Evolutionary conservation across 2,329 filamentous ascomycete species (phyloP), one percentile per base, ranked within the genome.

Genomic region (Nannizzia gypsea): DNA sequence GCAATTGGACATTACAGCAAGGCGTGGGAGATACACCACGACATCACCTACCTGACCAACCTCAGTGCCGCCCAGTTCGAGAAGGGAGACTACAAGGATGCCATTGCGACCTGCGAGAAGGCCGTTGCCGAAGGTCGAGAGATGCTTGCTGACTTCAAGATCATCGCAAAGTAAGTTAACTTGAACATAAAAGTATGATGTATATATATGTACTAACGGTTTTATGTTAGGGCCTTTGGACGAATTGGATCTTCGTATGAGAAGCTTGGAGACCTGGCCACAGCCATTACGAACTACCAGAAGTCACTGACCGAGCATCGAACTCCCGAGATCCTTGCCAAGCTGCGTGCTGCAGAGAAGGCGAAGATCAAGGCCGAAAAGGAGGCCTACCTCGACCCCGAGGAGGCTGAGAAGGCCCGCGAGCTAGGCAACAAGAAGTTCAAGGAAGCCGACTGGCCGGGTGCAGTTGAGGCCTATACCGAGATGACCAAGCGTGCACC

Each of bases 401-500:
- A 79, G 67, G 92, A 96, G 79, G 93, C 93, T 22, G 93, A 99
- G 70, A 89, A 96, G 79, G 91, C 93, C 13, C 90, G 93, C 66
- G 89, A 96, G 73, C 85, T 95, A 62, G 93, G 93, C 50, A 96
- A 96, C 77, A 84, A 89, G 74, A 95, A 95, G 76, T 99, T 99
- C 83, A 97, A 97, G 81, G 90, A 90, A 68, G 86, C 83, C 34
- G 91, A 99, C 76, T 97, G 91, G 88, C 92, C 93, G 9, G 93
- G 83, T 58, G 93, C 93, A 8, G 91, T 99, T 28, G 90, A 90
- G 50, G 90, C 92, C 0, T 99, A 99, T 79, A 84, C 81, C 0
- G 93, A 99, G 78, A 96, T 97, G 91, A 88, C 88, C 75, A 96
- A 96, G 82, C 90, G 93, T 61, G 87, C 90, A 0, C 93, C 95